These are phyloP conservation scores for Spatholobus suberectus DNA, from an alignment of 306 rosid species.

Conservation along the genomic window DNA sequence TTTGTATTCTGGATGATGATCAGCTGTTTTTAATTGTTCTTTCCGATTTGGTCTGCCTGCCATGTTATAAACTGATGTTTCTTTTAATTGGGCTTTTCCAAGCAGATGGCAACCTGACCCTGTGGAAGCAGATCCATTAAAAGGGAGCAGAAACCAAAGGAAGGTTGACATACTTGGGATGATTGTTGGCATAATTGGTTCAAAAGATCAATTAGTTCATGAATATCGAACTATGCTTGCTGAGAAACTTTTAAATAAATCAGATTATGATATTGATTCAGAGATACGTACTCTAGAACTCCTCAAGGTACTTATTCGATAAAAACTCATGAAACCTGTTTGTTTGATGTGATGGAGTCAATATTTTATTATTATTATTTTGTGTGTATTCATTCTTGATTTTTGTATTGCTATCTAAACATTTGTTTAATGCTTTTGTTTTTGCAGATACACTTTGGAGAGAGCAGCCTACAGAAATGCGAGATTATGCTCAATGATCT, in stretches of 20 bases:
- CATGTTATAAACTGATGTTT: slow-evolving; percentile 34
- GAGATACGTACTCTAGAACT: slow-evolving; percentile 97
- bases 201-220: slow-evolving; percentile 93
- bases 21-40: slow-evolving; percentile 7
- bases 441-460: slow-evolving; percentile 93
- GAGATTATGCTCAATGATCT: slow-evolving; percentile 97
- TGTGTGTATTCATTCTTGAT: slow-evolving; percentile 4
- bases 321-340: slow-evolving; percentile 13
- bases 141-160: slow-evolving; percentile 87
- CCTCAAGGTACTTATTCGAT: slow-evolving; percentile 67
- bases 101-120: slow-evolving; percentile 99
- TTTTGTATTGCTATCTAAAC: slow-evolving; percentile 27
- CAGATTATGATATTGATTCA: slow-evolving; percentile 92
- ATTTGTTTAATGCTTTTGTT: slow-evolving; percentile 38
- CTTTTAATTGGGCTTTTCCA: slow-evolving; percentile 33
- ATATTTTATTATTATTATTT: slow-evolving; percentile 20
- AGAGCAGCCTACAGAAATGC: slow-evolving; percentile 96
- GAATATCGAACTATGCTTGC: slow-evolving; percentile 99
- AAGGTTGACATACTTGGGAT: slow-evolving; percentile 98
- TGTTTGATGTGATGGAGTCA: slow-evolving; percentile 34
- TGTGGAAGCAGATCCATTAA: slow-evolving; percentile 93
- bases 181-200: slow-evolving; percentile 95
- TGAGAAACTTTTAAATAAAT: slow-evolving; percentile 93
- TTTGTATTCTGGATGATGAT: slow-evolving; percentile 21
- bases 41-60: slow-evolving; percentile 7